Percentiles rank a stretch among this genome's conserved stretches.
Conservation (phyloP, 208 protist species). For the Trypanosoma platydactyli region DNA sequence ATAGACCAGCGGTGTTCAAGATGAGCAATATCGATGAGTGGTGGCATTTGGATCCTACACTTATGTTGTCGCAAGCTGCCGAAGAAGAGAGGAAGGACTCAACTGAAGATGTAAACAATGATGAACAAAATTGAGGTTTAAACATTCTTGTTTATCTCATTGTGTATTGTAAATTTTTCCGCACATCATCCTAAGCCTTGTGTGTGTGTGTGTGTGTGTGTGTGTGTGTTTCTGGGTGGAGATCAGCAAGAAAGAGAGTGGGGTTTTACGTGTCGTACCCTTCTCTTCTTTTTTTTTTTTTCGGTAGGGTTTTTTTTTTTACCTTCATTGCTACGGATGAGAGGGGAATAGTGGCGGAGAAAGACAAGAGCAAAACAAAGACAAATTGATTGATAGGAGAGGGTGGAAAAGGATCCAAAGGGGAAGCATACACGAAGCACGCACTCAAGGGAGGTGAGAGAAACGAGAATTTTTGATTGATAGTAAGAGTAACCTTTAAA, state of each 20-base stretch:
- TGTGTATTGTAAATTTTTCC: too few relatives aligned
- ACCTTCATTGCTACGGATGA: background rate
- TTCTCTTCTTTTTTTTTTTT: background rate
- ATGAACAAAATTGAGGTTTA: constrained; percentile 12
- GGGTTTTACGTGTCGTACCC: background rate
- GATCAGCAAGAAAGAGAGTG: too few relatives aligned
- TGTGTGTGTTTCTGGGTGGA: too few relatives aligned
- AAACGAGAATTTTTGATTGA: too few relatives aligned
- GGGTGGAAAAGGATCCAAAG: too few relatives aligned
- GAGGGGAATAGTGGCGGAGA: too few relatives aligned
- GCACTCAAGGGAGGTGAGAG: too few relatives aligned
- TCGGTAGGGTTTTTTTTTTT: background rate
- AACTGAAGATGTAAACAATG: background rate
- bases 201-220: too few relatives aligned
- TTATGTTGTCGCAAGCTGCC: constrained; percentile 36
- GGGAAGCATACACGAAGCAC: too few relatives aligned
- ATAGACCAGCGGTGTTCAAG: constrained; percentile 58
- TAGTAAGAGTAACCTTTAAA: background rate
- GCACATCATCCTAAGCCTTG: too few relatives aligned
- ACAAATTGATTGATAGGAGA: too few relatives aligned
- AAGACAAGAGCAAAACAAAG: too few relatives aligned
- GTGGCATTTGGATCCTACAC: constrained; percentile 56
- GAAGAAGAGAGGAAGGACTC: background rate
- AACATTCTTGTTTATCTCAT: background rate
- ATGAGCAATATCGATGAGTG: constrained; percentile 85